Conservation (phyloP, 176 grass and related monocot species). For the Musa itinerans region DNA sequence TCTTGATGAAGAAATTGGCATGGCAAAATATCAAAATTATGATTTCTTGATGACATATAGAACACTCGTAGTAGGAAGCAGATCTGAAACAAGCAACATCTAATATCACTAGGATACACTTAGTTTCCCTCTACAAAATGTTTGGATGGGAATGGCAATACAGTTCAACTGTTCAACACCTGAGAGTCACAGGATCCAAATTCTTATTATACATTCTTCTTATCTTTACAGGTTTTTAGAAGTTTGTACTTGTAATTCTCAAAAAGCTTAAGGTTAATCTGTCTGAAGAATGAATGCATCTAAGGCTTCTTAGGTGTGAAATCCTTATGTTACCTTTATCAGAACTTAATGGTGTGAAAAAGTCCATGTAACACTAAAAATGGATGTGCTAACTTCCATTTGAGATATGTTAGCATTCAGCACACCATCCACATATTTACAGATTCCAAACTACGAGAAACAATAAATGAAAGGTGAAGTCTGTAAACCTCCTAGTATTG, state of each 20-base stretch:
- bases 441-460: too few relatives aligned
- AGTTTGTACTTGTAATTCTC: neutral
- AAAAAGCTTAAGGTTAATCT: neutral
- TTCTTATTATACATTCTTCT: neutral
- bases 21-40: too few relatives aligned
- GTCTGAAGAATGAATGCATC: neutral
- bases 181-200: neutral
- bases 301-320: neutral
- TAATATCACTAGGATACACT: neutral
- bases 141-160: neutral
- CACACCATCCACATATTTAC: too few relatives aligned
- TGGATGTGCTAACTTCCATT: too few relatives aligned
- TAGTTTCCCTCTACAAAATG: neutral
- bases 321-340: too few relatives aligned
- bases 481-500: conserved; percentile 80
- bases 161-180: neutral
- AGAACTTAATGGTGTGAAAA: too few relatives aligned
- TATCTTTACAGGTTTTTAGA: neutral
- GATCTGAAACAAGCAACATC: neutral
- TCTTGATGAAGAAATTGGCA: too few relatives aligned
- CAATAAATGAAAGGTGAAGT: neutral
- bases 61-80: too few relatives aligned
- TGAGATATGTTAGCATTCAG: too few relatives aligned
- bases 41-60: too few relatives aligned
- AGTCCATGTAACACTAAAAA: too few relatives aligned